phyloP scores from a whole-genome alignment of 2,329 filamentous ascomycete genomes.

The Alternaria tenuissima region DNA sequence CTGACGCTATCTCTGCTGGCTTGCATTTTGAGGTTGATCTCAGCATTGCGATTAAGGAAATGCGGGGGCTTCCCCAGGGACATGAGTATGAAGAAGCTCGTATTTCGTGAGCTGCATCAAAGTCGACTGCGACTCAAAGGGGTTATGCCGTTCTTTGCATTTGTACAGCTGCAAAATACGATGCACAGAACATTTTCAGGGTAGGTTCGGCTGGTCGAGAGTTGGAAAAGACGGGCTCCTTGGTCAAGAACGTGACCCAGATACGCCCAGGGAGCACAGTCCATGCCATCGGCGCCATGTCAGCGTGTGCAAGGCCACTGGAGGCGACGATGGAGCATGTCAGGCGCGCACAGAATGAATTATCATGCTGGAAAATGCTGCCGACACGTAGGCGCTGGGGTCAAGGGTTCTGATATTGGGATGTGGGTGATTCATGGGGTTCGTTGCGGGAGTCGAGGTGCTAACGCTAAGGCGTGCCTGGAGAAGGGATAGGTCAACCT shows the following conservation, averaged over 20 bases:
- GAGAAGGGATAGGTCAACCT: conserved; percentile 19
- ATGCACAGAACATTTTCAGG: background rate
- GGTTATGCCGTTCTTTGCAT: background rate
- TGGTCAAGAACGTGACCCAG: background rate
- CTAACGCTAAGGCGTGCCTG: conserved; percentile 19
- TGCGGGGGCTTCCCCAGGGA: background rate
- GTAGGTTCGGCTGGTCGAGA: background rate
- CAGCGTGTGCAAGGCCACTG: background rate
- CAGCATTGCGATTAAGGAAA: background rate
- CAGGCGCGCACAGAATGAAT: background rate
- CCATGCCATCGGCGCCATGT: background rate
- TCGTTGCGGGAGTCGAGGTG: conserved; percentile 15
- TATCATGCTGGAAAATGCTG: background rate
- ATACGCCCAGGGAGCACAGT: background rate
- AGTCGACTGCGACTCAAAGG: background rate
- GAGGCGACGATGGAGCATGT: background rate
- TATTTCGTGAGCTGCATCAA: background rate
- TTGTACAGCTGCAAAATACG: background rate
- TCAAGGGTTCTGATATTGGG: conserved; percentile 13
- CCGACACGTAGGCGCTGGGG: background rate
- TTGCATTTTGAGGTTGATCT: background rate
- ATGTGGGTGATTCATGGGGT: conserved; percentile 15
- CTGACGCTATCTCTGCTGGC: conserved; percentile 1
- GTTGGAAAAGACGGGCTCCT: background rate
- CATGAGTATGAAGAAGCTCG: background rate